Evolutionary conservation across 345 rosid genomes (phyloP), one percentile per base, ranked within the genome.

Genomic region (Lepidium africanum): DNA sequence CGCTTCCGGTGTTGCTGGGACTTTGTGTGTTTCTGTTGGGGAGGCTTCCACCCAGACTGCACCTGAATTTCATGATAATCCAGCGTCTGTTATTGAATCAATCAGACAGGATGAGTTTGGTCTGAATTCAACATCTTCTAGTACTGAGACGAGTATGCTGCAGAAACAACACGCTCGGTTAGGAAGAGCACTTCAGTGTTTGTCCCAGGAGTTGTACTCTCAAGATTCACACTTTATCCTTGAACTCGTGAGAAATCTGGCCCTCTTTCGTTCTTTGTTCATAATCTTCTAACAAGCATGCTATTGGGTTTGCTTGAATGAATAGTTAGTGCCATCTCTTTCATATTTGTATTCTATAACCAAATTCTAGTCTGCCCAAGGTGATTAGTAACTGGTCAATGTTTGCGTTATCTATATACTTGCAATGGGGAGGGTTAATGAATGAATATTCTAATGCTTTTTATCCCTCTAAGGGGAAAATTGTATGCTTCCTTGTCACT

Each of bases 161-260:
- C 85, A 78, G 76, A 94, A 89, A 81, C 99, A 94, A 74, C 99
- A 94, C 81, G 97, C 96, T 81, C 99, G 97, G 48, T 76, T 94
- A 32, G 99, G 97, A 45, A 94, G 99, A 83, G 97, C 99, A 62
- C 96, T 94, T 41, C 92, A 94, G 55, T 94, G 97, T 80, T 91
- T 94, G 70, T 94, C 99, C 14, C 99, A 87, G 78, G 99, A 94
- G 76, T 74, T 94, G 65, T 94, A 94, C 77, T 94, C 97, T 59
- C 92, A 94, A 78, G 99, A 94, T 83, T 91, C 97, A 9, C 99
- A 94, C 81, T 94, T 94, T 83, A 87, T 94, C 75, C 97, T 94
- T 59, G 99, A 94, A 89, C 92, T 94, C 70, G 99, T 94, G 72
- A 87, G 87, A 72, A 23, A 10, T 14, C 27, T 59, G 35, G 7